Evolutionary conservation across 2,329 filamentous ascomycete genomes (phyloP).

Genomic region (Paracamarosporium sp.): DNA sequence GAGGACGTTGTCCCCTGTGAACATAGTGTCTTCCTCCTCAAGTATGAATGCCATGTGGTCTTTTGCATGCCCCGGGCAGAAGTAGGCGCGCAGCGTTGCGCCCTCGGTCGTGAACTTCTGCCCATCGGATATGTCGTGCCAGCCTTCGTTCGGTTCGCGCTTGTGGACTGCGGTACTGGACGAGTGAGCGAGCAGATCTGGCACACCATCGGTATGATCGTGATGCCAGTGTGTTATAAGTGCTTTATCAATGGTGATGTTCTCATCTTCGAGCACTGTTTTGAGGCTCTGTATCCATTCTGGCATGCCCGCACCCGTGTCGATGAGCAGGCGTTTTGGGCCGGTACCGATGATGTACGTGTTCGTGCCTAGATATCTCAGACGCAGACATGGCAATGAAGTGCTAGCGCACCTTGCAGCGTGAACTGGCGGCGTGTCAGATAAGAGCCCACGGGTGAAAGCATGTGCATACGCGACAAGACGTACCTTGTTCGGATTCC

Average conservation of each 20-base stretch:
- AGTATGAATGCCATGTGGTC: slow-evolving; percentile 85
- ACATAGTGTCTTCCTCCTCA: slow-evolving; percentile 80
- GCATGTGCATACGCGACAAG: not conserved
- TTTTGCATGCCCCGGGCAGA: slow-evolving; percentile 77
- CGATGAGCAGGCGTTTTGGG: slow-evolving; percentile 76
- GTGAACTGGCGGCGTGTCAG: slow-evolving; percentile 58
- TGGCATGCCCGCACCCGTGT: slow-evolving; percentile 83
- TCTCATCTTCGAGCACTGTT: slow-evolving; percentile 69
- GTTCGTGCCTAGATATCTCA: slow-evolving; percentile 71
- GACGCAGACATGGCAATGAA: not conserved
- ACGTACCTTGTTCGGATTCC: slow-evolving; percentile 83
- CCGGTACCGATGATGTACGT: slow-evolving; percentile 91
- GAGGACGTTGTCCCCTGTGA: slow-evolving; percentile 88
- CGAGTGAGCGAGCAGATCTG: slow-evolving; percentile 69
- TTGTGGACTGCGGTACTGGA: slow-evolving; percentile 72
- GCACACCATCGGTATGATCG: slow-evolving; percentile 82
- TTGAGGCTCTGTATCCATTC: slow-evolving; percentile 75
- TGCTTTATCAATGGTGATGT: slow-evolving; percentile 70
- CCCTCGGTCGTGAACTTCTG: slow-evolving; percentile 65
- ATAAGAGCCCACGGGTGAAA: not conserved
- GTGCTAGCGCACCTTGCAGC: slow-evolving; percentile 61
- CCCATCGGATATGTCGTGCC: slow-evolving; percentile 63
- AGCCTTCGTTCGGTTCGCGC: slow-evolving; percentile 59
- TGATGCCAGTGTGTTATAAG: slow-evolving; percentile 92
- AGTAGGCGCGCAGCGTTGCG: slow-evolving; percentile 70